Base-by-base conservation (phyloP, 805 yeast genomes). In the Deakozyma indianensis region DNA sequence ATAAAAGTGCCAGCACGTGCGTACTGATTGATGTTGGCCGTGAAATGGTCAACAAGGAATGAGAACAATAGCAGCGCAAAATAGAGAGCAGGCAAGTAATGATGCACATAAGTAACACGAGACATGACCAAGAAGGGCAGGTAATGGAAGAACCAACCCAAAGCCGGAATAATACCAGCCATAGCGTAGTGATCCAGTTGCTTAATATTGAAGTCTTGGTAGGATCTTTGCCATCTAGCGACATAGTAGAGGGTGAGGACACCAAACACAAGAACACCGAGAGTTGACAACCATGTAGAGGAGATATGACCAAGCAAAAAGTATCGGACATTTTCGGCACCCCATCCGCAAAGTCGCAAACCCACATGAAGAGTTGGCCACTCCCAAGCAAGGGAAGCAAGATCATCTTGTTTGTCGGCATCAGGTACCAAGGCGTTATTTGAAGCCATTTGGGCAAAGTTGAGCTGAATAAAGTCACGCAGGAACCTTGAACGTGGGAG, bases 81-180 rank as follows among this genome's bases (percentile, higher is more conserved):
- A 66, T 83, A 90, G 51, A 88, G 72, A 1, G 97, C 95, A 14
- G 98, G 98, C 53, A 87, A 75, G 64, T 90, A 90, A 63, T 90
- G 98, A 65, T 90, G 98, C 27, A 90, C 92, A 61, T 92, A 90
- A 1, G 95, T 87, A 47, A 92, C 96, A 69, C 98, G 83, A 11
- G 94, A 87, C 98, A 90, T 90, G 48, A 86, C 65, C 25, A 82
- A 75, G 65, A 90, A 90, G 27, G 98, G 97, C 56, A 83, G 59
- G 64, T 70, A 90, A 64, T 90, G 96, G 56, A 86, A 69, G 40
- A 78, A 71, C 96, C 96, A 90, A 9, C 95, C 95, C 38, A 84
- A 58, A 67, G 88, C 81, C 22, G 97, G 96, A 55, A 83, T 77
- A 27, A 83, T 57, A 45, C 94, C 95, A 35, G 83, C 83, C 64